Evolutionary conservation across 2,329 filamentous ascomycete species (phyloP).

Genomic region (Beauveria scarabaeidicola): DNA sequence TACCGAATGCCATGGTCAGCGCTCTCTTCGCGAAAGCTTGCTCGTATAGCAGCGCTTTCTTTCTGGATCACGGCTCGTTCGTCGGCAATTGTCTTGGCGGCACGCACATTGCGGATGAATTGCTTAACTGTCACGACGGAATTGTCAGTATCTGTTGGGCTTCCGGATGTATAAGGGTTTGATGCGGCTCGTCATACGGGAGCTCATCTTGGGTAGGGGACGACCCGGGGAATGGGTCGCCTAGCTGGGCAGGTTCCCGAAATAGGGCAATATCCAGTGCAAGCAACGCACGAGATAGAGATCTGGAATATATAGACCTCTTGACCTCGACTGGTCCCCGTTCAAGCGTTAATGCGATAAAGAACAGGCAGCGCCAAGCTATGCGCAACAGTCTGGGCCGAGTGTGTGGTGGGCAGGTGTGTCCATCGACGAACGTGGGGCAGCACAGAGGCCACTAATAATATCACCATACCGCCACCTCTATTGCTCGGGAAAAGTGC

Average conservation of each 20-base stretch:
- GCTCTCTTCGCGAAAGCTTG: conserved; percentile 96
- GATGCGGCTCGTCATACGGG: conserved; percentile 23
- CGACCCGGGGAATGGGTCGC: conserved; percentile 24
- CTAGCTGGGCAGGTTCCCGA: conserved; percentile 16
- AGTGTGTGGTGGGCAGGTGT: background rate
- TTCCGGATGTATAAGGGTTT: conserved; percentile 11
- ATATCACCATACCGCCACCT: background rate
- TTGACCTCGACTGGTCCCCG: background rate
- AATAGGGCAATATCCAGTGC: background rate
- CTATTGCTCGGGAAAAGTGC: conserved; percentile 8
- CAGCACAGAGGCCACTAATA: conserved; percentile 7
- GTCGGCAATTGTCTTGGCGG: conserved; percentile 97
- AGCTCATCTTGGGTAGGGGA: conserved; percentile 30
- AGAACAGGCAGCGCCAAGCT: conserved; percentile 8
- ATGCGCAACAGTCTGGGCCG: conserved; percentile 1
- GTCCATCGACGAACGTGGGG: conserved; percentile 8
- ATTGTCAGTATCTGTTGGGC: background rate
- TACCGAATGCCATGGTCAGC: conserved; percentile 85
- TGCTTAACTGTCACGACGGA: conserved; percentile 69
- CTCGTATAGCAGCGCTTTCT: conserved; percentile 94
- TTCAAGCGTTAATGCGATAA: background rate
- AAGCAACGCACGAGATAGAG: background rate
- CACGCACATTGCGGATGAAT: conserved; percentile 98
- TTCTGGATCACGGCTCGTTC: conserved; percentile 98
- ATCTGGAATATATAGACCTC: background rate